phyloP scores from a whole-genome alignment of 768 basidiomycete genomes.

The Phanerochaete sordida region DNA sequence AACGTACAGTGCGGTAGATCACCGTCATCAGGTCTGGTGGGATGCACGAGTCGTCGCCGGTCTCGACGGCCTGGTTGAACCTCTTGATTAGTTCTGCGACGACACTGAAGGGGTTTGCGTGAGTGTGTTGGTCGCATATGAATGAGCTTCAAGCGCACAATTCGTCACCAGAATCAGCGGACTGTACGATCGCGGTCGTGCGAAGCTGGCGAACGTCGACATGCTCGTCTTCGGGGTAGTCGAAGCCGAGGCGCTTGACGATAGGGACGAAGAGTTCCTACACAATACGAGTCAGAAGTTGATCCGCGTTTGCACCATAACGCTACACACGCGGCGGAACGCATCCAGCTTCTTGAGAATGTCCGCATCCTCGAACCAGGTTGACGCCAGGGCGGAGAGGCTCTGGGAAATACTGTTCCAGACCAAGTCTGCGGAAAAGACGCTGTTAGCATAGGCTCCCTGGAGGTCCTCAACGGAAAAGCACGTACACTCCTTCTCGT shows the following conservation, averaged over 20 bases:
- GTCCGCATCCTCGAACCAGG: slow-evolving; percentile 82
- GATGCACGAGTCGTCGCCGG: slow-evolving; percentile 72
- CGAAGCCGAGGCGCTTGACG: slow-evolving; percentile 75
- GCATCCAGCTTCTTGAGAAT: slow-evolving; percentile 51
- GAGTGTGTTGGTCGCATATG: neutral
- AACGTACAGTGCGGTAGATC: slow-evolving; percentile 46
- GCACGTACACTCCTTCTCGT: slow-evolving; percentile 76
- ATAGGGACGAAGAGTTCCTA: slow-evolving; percentile 71
- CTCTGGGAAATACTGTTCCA: slow-evolving; percentile 68
- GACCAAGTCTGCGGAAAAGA: slow-evolving; percentile 64
- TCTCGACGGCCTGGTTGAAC: slow-evolving; percentile 68
- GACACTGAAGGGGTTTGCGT: slow-evolving; percentile 43
- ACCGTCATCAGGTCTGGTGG: slow-evolving; percentile 72
- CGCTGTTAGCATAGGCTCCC: neutral
- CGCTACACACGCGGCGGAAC: slow-evolving; percentile 51
- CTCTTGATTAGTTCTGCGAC: slow-evolving; percentile 66
- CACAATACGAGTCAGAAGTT: neutral
- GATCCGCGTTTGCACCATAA: neutral
- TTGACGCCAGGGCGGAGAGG: slow-evolving; percentile 49
- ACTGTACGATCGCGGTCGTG: slow-evolving; percentile 63
- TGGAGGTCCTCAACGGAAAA: neutral
- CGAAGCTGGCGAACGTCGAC: slow-evolving; percentile 69
- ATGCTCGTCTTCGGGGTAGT: slow-evolving; percentile 62
- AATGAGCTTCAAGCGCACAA: slow-evolving; percentile 22
- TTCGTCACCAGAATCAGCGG: slow-evolving; percentile 45